phyloP scores from a whole-genome alignment of 2,329 filamentous ascomycete species.

The Paracoccidioides brasiliensis region DNA sequence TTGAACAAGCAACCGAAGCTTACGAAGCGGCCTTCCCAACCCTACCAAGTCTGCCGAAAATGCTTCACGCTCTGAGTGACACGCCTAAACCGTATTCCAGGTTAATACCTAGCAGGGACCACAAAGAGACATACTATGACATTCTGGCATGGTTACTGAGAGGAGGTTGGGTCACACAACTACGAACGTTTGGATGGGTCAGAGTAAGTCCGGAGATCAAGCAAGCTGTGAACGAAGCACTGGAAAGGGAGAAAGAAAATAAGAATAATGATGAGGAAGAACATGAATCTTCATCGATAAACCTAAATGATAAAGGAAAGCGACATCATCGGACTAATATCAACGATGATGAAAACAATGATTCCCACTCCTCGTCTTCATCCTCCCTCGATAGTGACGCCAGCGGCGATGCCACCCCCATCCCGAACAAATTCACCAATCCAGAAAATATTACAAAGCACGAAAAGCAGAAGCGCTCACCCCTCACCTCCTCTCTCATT shows the following conservation, averaged over 20 bases:
- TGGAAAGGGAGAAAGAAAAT: constrained; percentile 55
- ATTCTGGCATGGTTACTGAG: constrained; percentile 90
- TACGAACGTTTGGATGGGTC: constrained; percentile 84
- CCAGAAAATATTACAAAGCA: constrained; percentile 7
- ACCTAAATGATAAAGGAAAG: neutral
- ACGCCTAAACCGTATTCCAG: constrained; percentile 70
- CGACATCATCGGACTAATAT: constrained; percentile 2
- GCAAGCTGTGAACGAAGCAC: constrained; percentile 60
- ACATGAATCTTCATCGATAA: constrained; percentile 4
- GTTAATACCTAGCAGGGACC: constrained; percentile 75
- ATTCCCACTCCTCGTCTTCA: constrained; percentile 24
- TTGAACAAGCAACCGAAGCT: constrained; percentile 54
- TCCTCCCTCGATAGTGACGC: constrained; percentile 25
- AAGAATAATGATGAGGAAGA: constrained; percentile 25
- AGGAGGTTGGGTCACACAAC: constrained; percentile 83
- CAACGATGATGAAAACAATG: constrained; percentile 12
- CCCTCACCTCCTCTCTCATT: constrained; percentile 50
- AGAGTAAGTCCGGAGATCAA: constrained; percentile 72
- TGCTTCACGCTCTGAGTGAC: constrained; percentile 70
- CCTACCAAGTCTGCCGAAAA: constrained; percentile 68
- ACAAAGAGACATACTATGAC: constrained; percentile 74
- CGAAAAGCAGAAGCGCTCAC: neutral
- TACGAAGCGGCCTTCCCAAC: constrained; percentile 74
- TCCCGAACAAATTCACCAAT: constrained; percentile 18
- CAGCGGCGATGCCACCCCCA: constrained; percentile 26